Evolutionary conservation across 2,329 filamentous ascomycete species (phyloP).

Genomic region (Epichloe glyceriae): DNA sequence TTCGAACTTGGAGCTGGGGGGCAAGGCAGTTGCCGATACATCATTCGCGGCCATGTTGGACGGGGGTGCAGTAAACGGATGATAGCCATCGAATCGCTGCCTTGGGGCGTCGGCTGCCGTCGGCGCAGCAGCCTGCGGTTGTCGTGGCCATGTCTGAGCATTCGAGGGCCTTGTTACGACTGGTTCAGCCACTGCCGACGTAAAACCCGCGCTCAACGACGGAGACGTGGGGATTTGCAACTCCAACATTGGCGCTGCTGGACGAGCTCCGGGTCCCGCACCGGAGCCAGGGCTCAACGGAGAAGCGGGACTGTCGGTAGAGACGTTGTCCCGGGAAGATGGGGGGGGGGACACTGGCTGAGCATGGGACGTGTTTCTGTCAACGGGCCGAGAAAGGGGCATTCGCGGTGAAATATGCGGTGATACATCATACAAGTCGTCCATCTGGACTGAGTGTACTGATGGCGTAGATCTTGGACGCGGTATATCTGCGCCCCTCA

Average conservation of each 20-base stretch:
- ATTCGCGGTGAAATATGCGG: constrained; percentile 29
- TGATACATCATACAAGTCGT: constrained; percentile 34
- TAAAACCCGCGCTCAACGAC: constrained; percentile 3
- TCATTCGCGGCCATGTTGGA: constrained; percentile 19
- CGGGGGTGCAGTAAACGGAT: constrained; percentile 30
- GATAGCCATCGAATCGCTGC: constrained; percentile 15
- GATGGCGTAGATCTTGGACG: constrained; percentile 22
- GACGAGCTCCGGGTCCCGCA: constrained; percentile 1
- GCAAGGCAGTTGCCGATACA: constrained; percentile 20
- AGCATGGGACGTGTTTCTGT: neutral
- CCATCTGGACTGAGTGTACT: constrained; percentile 9
- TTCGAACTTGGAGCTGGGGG: constrained; percentile 24
- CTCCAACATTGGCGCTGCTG: constrained; percentile 10
- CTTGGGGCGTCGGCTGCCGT: constrained; percentile 5
- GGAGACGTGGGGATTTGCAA: constrained; percentile 17
- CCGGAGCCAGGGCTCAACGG: neutral
- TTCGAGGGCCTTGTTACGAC: constrained; percentile 20
- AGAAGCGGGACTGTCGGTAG: neutral
- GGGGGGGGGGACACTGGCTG: constrained; percentile 8
- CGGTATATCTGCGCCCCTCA: constrained; percentile 13
- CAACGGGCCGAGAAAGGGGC: constrained; percentile 2
- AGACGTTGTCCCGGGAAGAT: constrained; percentile 6
- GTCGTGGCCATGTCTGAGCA: constrained; percentile 34
- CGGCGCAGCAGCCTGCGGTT: constrained; percentile 14
- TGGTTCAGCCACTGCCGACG: constrained; percentile 9